These are phyloP conservation scores for Medicago arabica DNA, from an alignment of 306 rosid species.

Conservation along the genomic window DNA sequence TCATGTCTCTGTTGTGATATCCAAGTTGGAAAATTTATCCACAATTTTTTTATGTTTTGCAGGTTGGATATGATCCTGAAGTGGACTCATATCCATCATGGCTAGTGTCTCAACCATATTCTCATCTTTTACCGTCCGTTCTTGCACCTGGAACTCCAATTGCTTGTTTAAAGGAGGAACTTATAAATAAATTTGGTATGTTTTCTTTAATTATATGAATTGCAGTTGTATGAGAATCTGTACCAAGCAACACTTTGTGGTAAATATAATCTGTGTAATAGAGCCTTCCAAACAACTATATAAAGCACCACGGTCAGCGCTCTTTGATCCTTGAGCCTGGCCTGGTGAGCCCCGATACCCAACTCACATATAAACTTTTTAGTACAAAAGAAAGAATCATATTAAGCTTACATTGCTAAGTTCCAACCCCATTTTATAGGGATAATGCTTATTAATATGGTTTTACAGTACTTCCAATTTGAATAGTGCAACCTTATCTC, in stretches of 20 bases:
- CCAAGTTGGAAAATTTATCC: not conserved
- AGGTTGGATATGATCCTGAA: slow-evolving; percentile 98
- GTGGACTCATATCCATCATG: slow-evolving; percentile 82
- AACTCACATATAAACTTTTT: no score
- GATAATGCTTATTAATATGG: no score
- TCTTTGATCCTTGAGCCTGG: no score
- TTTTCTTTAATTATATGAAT: slow-evolving; percentile 19
- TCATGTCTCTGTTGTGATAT: slow-evolving; percentile 6
- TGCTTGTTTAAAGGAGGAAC: slow-evolving; percentile 67
- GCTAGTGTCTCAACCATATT: slow-evolving; percentile 78
- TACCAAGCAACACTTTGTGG: slow-evolving; percentile 6
- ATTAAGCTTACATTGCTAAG: not conserved
- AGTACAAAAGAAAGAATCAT: not conserved
- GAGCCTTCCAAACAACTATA: slow-evolving; percentile 18
- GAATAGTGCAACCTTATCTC: no score
- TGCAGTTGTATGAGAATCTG: not conserved
- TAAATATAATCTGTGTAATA: slow-evolving; percentile 8
- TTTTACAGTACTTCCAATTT: no score
- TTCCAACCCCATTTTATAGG: not conserved
- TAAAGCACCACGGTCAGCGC: not conserved
- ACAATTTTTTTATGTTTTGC: slow-evolving; percentile 37
- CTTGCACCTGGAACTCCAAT: slow-evolving; percentile 84
- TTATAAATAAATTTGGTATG: slow-evolving; percentile 61
- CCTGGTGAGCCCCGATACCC: no score
- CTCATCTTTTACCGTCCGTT: slow-evolving; percentile 79